phyloP scores from a whole-genome alignment of 2,329 filamentous ascomycete species.

The Colletotrichum musicola region DNA sequence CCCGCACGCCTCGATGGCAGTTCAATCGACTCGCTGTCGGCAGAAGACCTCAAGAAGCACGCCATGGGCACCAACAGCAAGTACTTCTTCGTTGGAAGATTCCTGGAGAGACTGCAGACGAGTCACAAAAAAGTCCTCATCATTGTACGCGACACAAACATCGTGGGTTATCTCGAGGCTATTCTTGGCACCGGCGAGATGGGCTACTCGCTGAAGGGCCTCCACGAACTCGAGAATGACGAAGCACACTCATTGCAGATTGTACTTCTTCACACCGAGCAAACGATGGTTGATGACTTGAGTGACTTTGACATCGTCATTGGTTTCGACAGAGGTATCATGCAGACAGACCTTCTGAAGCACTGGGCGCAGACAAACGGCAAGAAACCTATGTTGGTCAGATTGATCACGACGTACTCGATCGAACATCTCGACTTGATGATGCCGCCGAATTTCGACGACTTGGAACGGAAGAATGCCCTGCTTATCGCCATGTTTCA shows the following conservation, averaged over 20 bases:
- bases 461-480: constrained; percentile 62
- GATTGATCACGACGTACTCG: constrained; percentile 63
- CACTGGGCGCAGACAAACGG: constrained; percentile 33
- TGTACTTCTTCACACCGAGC: constrained; percentile 56
- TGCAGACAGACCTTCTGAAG: constrained; percentile 47
- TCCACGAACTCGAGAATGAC: constrained; percentile 48
- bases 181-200: constrained; percentile 58
- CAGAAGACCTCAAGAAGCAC: constrained; percentile 63
- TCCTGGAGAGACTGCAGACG: constrained; percentile 60
- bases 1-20: constrained; percentile 65
- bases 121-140: constrained; percentile 64
- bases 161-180: constrained; percentile 65
- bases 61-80: constrained; percentile 70
- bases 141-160: constrained; percentile 62
- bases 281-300: constrained; percentile 52
- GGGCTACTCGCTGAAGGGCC: constrained; percentile 50
- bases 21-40: constrained; percentile 51
- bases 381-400: constrained; percentile 59
- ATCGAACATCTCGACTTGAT: constrained; percentile 68
- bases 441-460: constrained; percentile 53
- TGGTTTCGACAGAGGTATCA: constrained; percentile 66
- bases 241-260: constrained; percentile 52
- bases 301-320: constrained; percentile 64
- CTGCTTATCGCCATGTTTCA: constrained; percentile 51
- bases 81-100: constrained; percentile 69